phyloP scores from a whole-genome alignment of 116 monocot species.

The Phalaenopsis hybrid region DNA sequence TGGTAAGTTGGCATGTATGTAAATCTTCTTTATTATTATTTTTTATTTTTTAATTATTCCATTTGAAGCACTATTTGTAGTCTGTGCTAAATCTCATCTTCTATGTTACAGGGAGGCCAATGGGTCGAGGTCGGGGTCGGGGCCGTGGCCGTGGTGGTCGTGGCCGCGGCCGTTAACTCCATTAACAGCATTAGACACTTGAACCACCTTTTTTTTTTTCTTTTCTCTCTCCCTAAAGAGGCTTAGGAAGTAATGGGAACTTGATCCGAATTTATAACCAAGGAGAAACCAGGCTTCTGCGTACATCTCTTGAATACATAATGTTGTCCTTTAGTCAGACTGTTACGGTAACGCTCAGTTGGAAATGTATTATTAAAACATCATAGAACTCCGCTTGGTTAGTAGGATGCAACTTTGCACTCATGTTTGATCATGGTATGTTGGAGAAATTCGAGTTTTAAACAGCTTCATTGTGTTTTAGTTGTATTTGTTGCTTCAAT shows the following conservation, averaged over 20 bases:
- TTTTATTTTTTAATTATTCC: too few species aligned
- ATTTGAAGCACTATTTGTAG: not conserved
- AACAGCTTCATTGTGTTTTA: not conserved
- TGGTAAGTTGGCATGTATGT: too few species aligned
- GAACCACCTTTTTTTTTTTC: too few species aligned
- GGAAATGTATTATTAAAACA: not conserved
- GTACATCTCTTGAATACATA: not conserved
- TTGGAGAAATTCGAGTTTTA: not conserved
- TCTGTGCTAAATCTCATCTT: not conserved
- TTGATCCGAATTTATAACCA: not conserved
- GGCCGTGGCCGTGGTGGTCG: slow-evolving; percentile 81
- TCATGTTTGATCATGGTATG: not conserved
- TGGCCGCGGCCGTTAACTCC: slow-evolving; percentile 1
- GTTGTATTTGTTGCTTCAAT: not conserved
- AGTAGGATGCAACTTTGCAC: not conserved
- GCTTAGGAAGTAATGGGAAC: not conserved
- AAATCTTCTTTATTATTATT: too few species aligned
- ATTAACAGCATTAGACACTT: too few species aligned
- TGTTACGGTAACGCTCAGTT: not conserved
- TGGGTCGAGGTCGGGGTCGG: slow-evolving; percentile 84
- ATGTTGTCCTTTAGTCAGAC: not conserved
- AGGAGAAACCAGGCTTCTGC: not conserved
- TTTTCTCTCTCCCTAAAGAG: too few species aligned
- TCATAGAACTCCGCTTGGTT: not conserved
- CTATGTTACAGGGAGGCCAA: slow-evolving; percentile 47